These are phyloP conservation scores for Ceratocystis cubensis DNA, from an alignment of 2,329 filamentous ascomycete species.

Conservation along the genomic window DNA sequence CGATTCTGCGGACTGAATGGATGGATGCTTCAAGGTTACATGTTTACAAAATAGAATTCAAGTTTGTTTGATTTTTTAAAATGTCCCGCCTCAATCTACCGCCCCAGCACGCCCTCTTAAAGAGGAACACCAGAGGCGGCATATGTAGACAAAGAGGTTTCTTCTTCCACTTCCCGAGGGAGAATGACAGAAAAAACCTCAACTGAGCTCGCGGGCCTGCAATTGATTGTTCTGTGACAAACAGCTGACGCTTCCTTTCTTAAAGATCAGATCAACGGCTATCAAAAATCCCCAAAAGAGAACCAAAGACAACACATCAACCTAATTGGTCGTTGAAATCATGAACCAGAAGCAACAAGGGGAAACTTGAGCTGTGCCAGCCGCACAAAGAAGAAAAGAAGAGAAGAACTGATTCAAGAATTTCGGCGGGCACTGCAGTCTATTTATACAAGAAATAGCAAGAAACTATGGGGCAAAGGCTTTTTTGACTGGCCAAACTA, in stretches of 20 bases:
- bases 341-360: conserved; percentile 21
- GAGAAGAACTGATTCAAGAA: not conserved
- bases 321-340: conserved; percentile 12
- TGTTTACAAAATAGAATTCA: conserved; percentile 1
- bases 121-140: conserved; percentile 12
- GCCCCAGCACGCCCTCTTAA: conserved; percentile 15
- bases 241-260: conserved; percentile 21
- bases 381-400: conserved; percentile 21
- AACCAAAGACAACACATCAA: not conserved
- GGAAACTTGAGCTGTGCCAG: conserved; percentile 22
- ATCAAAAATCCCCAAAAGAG: not conserved
- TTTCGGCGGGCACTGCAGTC: not conserved
- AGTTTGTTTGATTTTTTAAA: not conserved
- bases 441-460: conserved; percentile 9
- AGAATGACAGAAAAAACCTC: not conserved
- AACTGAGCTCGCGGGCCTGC: conserved; percentile 22
- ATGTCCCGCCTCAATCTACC: conserved; percentile 22
- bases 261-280: not conserved
- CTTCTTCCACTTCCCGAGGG: not conserved
- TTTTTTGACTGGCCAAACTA: not conserved
- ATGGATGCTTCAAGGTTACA: not conserved
- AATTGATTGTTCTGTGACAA: conserved; percentile 22
- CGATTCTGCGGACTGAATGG: conserved; percentile 12
- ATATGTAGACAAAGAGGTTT: conserved; percentile 19
- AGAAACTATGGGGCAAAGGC: not conserved